Evolutionary conservation across 129 eudicot genomes (phyloP).

Genomic region (Centrapalus pauciflorus): DNA sequence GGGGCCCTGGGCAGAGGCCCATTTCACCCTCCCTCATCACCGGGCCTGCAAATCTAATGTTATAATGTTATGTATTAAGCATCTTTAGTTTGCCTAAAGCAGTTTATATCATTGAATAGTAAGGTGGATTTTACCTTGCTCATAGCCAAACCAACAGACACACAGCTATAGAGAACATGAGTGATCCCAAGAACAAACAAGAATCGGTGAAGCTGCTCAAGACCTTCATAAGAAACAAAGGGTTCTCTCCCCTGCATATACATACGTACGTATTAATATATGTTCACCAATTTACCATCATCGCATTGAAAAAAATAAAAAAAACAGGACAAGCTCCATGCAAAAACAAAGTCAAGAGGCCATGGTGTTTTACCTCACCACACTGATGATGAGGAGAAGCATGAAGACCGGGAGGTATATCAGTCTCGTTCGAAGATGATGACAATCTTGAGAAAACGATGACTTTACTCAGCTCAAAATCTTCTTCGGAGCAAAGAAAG

Average conservation of each 20-base stretch:
- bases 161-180: slow-evolving; percentile 88
- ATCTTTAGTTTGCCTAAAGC: no score
- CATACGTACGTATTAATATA: neutral
- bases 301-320: neutral
- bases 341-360: neutral
- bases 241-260: slow-evolving; percentile 88
- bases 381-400: slow-evolving; percentile 48
- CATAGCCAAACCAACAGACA: slow-evolving; percentile 87
- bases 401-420: slow-evolving; percentile 45
- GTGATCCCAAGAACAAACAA: slow-evolving; percentile 96
- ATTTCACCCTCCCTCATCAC: no score
- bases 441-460: slow-evolving; percentile 20
- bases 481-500: slow-evolving; percentile 72
- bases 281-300: neutral
- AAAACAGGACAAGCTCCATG: neutral
- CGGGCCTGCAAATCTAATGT: no score
- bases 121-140: no score
- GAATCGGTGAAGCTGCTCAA: slow-evolving; percentile 96
- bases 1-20: no score
- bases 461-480: slow-evolving; percentile 34
- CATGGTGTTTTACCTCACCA: slow-evolving; percentile 52
- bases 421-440: slow-evolving; percentile 48
- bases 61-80: no score
- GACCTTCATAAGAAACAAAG: slow-evolving; percentile 94
- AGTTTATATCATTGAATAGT: no score